These are phyloP conservation scores for Chenopodium suecicum DNA, from an alignment of 148 eudicot genomes.

Conservation along the genomic window DNA sequence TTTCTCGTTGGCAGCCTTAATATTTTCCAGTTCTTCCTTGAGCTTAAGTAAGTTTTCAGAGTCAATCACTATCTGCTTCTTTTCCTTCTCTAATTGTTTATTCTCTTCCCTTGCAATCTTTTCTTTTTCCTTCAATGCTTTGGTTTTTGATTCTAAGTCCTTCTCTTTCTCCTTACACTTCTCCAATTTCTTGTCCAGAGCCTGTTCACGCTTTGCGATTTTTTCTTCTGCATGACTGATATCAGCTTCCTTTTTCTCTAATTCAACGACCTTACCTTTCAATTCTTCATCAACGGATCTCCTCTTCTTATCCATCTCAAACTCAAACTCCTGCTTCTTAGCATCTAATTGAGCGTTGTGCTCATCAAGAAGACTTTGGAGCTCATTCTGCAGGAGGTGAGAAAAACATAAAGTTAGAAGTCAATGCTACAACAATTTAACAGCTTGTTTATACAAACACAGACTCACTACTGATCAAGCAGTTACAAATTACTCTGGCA, in stretches of 20 bases:
- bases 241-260: conserved; percentile 72
- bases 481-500: conserved; percentile 1
- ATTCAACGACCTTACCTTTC: conserved; percentile 53
- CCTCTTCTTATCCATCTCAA: conserved; percentile 67
- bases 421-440: neutral
- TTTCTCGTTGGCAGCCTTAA: conserved; percentile 53
- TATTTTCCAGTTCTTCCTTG: conserved; percentile 66
- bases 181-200: conserved; percentile 74
- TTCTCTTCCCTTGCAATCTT: conserved; percentile 62
- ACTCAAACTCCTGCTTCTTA: conserved; percentile 58
- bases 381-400: conserved; percentile 52
- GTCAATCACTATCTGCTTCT: conserved; percentile 58
- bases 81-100: conserved; percentile 62
- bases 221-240: conserved; percentile 74
- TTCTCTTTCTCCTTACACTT: conserved; percentile 76
- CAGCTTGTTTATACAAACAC: neutral
- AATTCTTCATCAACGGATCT: conserved; percentile 57
- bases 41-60: conserved; percentile 52
- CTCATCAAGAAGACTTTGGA: conserved; percentile 83
- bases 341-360: conserved; percentile 59
- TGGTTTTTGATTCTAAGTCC: conserved; percentile 51
- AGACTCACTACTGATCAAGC: neutral
- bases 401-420: neutral
- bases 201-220: conserved; percentile 72
- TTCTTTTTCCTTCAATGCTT: conserved; percentile 72